phyloP scores from a whole-genome alignment of 768 basidiomycete species.

The Serendipita sp. region DNA sequence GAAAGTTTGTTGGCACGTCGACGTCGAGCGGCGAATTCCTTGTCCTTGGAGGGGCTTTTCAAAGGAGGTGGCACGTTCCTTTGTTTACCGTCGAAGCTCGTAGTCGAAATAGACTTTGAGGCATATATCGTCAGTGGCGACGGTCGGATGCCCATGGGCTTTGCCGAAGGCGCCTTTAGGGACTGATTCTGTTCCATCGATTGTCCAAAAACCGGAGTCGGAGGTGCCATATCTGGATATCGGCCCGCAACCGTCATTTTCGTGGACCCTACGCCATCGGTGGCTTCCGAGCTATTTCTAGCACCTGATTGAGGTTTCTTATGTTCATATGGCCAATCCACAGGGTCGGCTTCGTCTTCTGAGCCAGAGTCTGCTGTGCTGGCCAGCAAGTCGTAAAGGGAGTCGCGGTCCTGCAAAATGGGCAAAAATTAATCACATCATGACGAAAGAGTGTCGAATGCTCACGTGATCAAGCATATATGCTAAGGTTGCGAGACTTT shows the following conservation, averaged over 20 bases:
- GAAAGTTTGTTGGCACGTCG: conserved; percentile 37
- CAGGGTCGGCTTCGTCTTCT: background rate
- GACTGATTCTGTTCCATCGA: background rate
- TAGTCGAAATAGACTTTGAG: background rate
- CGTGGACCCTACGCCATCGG: background rate
- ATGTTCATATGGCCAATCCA: background rate
- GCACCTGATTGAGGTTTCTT: background rate
- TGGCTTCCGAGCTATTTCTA: background rate
- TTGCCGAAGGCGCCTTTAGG: background rate
- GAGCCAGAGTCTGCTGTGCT: background rate
- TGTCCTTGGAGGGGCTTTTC: background rate
- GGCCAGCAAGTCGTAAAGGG: background rate
- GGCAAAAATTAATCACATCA: background rate
- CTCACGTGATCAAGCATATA: conserved; percentile 3
- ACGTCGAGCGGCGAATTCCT: conserved; percentile 21
- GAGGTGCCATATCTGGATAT: conserved; percentile 4
- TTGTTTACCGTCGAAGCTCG: background rate
- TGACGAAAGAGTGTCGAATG: background rate
- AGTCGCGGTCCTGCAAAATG: background rate
- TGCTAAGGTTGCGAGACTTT: background rate
- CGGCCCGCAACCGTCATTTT: background rate
- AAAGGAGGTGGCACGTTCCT: background rate
- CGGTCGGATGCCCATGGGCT: background rate
- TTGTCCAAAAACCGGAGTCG: background rate
- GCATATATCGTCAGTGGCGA: background rate